Evolutionary conservation across 257 asterid genomes (phyloP), one percentile per base, ranked within the genome.

Genomic region (Leonotis leonurus): DNA sequence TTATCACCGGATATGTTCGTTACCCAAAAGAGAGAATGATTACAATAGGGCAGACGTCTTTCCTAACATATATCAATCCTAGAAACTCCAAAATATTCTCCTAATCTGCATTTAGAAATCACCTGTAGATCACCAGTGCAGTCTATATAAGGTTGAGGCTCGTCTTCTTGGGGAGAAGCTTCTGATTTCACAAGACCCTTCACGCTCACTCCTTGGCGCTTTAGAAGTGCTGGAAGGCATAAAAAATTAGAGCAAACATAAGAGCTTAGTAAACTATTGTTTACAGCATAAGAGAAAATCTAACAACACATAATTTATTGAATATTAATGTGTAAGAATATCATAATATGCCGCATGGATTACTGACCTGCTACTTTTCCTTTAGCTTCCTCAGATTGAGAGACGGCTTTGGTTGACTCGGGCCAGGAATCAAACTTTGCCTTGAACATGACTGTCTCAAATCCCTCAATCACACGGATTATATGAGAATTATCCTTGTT

Each of bases 41-140:
- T 27, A 73, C 41, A 37, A 51, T 32, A 58, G 10, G 32, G 33
- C 21, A 16, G 20, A 32, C 65, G 68, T 63, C 62, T 14, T 22
- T 39, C 51, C 8, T 24, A 9, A 64, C n/a, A n/a, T n/a, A n/a
- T n/a, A n/a, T n/a, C n/a, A n/a, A n/a, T n/a, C n/a, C n/a, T n/a
- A n/a, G 14, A 64, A 22, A 27, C 18, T 43, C 8, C 37, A 8
- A 35, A 25, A 14, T 13, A 2, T n/a, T 26, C 12, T 30, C 48
- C 35, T 17, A 29, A 13, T 26, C 51, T 65, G 48, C 25, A 66
- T 57, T 11, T 8, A 20, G 37, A 32, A 60, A 39, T 57, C 72
- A 93, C 99, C 96, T 83, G 96, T 79, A 93, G 78, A 79, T 93
- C 84, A 69, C 99, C 99, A 1, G 97, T 80, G 84, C 95, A 87